A percentile compares a stretch with the other conserved stretches of the same genome.
Evolutionary conservation across 257 asterid genomes (phyloP).

Genomic region (Leonotis leonurus): DNA sequence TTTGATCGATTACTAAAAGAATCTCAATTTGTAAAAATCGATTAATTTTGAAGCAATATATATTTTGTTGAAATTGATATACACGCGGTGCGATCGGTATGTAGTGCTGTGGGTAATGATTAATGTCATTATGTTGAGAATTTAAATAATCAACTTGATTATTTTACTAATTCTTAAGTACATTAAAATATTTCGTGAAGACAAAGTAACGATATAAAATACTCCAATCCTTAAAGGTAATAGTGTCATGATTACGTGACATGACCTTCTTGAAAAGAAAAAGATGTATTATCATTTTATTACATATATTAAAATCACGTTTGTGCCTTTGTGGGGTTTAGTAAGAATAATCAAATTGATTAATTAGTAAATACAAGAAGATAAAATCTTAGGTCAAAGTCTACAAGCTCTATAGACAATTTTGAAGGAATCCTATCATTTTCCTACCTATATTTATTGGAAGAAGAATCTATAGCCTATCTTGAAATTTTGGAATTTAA

Average conservation of each 20-base stretch:
- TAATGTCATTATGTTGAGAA: conserved; percentile 28
- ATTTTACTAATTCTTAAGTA: conserved; percentile 7
- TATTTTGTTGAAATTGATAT: not conserved
- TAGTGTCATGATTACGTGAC: conserved; percentile 39
- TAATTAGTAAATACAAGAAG: not conserved
- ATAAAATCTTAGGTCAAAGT: not conserved
- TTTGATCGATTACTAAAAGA: too few relatives aligned
- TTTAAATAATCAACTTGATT: conserved; percentile 19
- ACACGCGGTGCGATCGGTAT: not conserved
- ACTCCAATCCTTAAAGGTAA: conserved; percentile 19
- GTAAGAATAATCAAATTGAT: not conserved
- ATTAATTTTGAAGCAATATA: not conserved
- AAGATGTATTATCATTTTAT: not conserved
- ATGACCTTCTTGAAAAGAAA: conserved; percentile 12
- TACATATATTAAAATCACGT: not conserved
- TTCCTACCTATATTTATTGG: not conserved
- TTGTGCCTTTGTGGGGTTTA: not conserved
- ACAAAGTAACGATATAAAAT: not conserved
- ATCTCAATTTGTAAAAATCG: too few relatives aligned
- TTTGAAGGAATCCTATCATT: not conserved
- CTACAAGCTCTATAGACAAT: not conserved
- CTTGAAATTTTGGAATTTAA: not conserved
- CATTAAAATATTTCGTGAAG: conserved; percentile 16
- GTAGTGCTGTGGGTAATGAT: conserved; percentile 18
- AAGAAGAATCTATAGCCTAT: not conserved